Evolutionary conservation across 2,329 filamentous ascomycete species (phyloP), one percentile per base, ranked within the genome.

Genomic region (Fusarium napiforme): DNA sequence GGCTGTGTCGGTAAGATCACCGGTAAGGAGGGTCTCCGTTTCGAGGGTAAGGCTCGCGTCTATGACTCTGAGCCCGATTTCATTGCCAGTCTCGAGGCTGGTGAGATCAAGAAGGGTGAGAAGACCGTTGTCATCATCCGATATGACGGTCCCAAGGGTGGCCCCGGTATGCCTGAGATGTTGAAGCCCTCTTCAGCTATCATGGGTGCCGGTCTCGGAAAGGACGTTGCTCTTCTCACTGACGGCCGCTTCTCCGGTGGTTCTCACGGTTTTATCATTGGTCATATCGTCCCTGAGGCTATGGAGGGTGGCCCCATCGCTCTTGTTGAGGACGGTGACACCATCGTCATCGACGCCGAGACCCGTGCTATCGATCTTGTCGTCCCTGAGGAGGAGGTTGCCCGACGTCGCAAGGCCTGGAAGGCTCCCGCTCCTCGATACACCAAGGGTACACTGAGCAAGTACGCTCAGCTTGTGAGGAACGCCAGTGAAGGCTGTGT

Each of bases 101-200:
- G 94, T 61, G 87, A 92, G 75, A 94, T 97, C 78, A 94, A 94
- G 75, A 92, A 93, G 81, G 92, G 92, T 73, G 93, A 97, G 83
- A 96, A 97, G 83, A 92, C 96, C 2, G 95, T 97, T 36, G 89
- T 97, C 59, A 91, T 97, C 63, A 96, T 98, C 78, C 93, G 95
- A 58, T 97, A 97, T 81, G 95, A 97, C 81, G 95, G 95, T 1
- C 95, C 95, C 69, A 97, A 96, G 85, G 95, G 95, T 74, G 95
- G 95, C 0, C 95, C 95, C 2, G 95, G 95, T 65, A 98, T 98
- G 92, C 95, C 95, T 37, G 95, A 98, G 85, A 96, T 97, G 87
- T 86, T 98, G 71, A 97, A 97, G 86, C 94, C 95, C n/a, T 93
- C 90, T 60, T 95, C 93, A 1, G 94, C 95, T 56, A 93, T 98